These are phyloP conservation scores for Musa beccarii DNA, from an alignment of 176 grass and related monocot genomes.

Conservation along the genomic window DNA sequence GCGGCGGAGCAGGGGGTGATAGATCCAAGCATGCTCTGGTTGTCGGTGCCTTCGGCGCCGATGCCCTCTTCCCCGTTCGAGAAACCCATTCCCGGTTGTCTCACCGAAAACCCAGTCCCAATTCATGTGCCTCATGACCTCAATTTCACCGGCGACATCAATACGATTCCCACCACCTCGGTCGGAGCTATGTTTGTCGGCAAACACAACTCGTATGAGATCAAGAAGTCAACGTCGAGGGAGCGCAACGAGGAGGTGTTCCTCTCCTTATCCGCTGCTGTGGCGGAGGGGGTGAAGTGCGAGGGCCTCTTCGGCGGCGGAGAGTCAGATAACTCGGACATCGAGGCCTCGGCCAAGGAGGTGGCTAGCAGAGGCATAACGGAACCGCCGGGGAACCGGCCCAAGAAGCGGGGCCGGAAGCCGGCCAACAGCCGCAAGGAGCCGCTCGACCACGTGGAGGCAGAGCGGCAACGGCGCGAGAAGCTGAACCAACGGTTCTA, in stretches of 20 bases:
- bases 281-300: too few relatives aligned
- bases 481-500: slow-evolving; percentile 19
- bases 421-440: slow-evolving; percentile 18
- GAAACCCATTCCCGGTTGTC: not conserved
- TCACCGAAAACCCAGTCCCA: slow-evolving; percentile 1
- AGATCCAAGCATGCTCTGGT: not conserved
- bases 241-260: too few relatives aligned
- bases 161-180: too few relatives aligned
- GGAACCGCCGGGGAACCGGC: not conserved
- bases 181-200: not conserved
- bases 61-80: not conserved
- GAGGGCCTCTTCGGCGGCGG: not conserved
- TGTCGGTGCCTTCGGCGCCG: not conserved
- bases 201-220: too few relatives aligned
- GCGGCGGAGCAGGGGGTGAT: not conserved
- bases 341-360: slow-evolving; percentile 4
- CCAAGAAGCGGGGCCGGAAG: slow-evolving; percentile 15
- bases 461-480: slow-evolving; percentile 16
- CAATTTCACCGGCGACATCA: not conserved
- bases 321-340: slow-evolving; percentile 10
- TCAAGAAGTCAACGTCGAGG: not conserved
- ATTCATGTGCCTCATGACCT: not conserved
- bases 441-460: slow-evolving; percentile 16
- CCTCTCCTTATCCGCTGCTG: too few relatives aligned
- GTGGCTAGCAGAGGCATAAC: not conserved